Evolutionary conservation across 176 grass and related monocot species (phyloP), one percentile per base, ranked within the genome.

Genomic region (Stipa capillata): DNA sequence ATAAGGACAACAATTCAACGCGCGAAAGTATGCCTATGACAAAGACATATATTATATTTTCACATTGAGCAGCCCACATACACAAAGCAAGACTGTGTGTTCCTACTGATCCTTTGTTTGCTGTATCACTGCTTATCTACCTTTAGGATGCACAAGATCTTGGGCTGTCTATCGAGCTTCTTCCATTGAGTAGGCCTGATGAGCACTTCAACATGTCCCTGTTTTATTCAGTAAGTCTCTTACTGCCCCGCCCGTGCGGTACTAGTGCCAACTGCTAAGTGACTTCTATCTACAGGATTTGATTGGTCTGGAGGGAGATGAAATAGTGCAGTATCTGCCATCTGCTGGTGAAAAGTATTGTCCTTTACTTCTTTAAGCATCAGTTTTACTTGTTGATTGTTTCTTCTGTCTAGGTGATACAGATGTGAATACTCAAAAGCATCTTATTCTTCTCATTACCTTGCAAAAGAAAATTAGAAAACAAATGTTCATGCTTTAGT

Each of bases 131-230:
- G 43, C 16, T 78, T 52, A 15, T 72, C 50, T 82, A 23, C 32
- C 34, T 83, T 8, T 77, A 97, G 94, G 94, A 97, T 75, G 89
- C 87, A 73, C 76, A 89, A 88, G 94, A 92, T 86, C 87, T 97
- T 83, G 94, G 94, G 85, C 89, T 97, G 52, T 90, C 86, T 53
- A 82, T 97, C 75, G 94, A 97, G 60, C 91, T 97, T 83, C 91
- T 94, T 82, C 94, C 91, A 53, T 78, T 97, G 73, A 88, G 89
- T 53, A 76, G 61, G 66, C 73, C 83, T 1, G 68, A 94, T 83
- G 91, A 92, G 43, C 73, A 86, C 51, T 97, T 97, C 75, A 90
- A 97, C 44, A 82, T 94, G 72, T 94, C 91, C 54, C 83, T 87
- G 28, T 92, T 97, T 85, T 97, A 97, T 92, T 85, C 89, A 43